These are phyloP conservation scores for Posidonia oceanica DNA, from an alignment of 116 monocot genomes.

Conservation along the genomic window DNA sequence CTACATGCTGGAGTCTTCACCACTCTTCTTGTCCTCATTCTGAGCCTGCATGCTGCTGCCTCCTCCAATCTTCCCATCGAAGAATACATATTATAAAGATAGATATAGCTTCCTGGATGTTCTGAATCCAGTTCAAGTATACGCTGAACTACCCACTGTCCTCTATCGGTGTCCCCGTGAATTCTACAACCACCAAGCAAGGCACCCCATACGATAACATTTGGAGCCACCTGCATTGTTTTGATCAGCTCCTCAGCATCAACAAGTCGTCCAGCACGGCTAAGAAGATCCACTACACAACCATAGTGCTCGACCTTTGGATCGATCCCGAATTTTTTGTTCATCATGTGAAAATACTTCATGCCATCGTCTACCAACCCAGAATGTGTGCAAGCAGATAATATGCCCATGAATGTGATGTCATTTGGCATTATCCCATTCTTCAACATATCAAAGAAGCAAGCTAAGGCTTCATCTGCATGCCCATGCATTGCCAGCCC, in stretches of 20 bases:
- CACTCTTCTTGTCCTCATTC: constrained; percentile 29
- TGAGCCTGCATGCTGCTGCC: constrained; percentile 24
- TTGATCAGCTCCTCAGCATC: constrained; percentile 43
- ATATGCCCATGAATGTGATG: constrained; percentile 59
- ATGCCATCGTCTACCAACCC: constrained; percentile 46
- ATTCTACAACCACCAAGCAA: constrained; percentile 45
- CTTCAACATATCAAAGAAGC: constrained; percentile 35
- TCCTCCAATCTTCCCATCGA: constrained; percentile 40
- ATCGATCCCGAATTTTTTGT: constrained; percentile 22
- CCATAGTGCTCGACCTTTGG: constrained; percentile 65
- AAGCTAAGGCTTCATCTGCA: constrained; percentile 30
- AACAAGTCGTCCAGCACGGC: constrained; percentile 41
- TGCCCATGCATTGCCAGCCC: constrained; percentile 55
- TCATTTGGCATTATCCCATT: constrained; percentile 37
- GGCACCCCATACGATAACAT: constrained; percentile 52
- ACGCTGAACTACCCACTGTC: constrained; percentile 25
- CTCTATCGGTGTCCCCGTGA: constrained; percentile 25
- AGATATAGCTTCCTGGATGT: constrained; percentile 52
- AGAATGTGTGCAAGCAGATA: constrained; percentile 62
- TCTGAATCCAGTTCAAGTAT: constrained; percentile 48
- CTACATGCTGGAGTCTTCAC: constrained; percentile 57
- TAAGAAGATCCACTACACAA: constrained; percentile 53
- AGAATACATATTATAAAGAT: constrained; percentile 37
- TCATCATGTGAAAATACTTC: constrained; percentile 35
- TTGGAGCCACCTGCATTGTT: constrained; percentile 33